Conservation (phyloP, 371 early-diverging fungal genomes). For the Capillidium rhysosporum region DNA sequence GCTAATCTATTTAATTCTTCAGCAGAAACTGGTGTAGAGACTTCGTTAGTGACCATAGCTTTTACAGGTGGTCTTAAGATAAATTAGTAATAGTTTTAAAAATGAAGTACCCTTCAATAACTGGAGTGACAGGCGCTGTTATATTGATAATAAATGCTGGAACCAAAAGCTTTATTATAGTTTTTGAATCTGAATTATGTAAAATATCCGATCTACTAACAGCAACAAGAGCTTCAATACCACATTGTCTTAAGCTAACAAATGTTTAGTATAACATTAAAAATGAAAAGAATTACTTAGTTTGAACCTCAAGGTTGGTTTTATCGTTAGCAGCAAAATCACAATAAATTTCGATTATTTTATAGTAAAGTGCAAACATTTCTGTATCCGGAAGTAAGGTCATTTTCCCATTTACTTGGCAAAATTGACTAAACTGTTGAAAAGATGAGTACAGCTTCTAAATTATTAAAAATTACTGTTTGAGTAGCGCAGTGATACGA, state of each 20-base stretch:
- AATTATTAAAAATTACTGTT: background rate
- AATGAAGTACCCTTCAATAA: slow-evolving; percentile 11
- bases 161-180: slow-evolving; percentile 28
- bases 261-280: background rate
- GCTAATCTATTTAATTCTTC: slow-evolving; percentile 2
- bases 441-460: background rate
- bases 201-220: slow-evolving; percentile 28
- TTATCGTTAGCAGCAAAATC: slow-evolving; percentile 20
- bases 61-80: background rate
- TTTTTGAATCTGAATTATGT: slow-evolving; percentile 25
- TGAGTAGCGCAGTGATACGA: background rate
- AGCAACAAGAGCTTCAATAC: slow-evolving; percentile 28
- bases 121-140: slow-evolving; percentile 12
- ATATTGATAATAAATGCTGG: slow-evolving; percentile 27
- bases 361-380: slow-evolving; percentile 32
- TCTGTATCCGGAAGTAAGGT: slow-evolving; percentile 29
- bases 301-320: slow-evolving; percentile 17
- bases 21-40: slow-evolving; percentile 3
- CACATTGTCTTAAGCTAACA: slow-evolving; percentile 23
- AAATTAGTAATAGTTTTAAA: background rate
- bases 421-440: slow-evolving; percentile 3
- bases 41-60: background rate
- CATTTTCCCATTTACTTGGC: slow-evolving; percentile 1
- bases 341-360: slow-evolving; percentile 37
- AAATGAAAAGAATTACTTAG: slow-evolving; percentile 14